A percentile compares a stretch with the other conserved stretches of the same genome.
These are phyloP conservation scores for Pseudogymnoascus sp. DNA, from an alignment of 2,329 filamentous ascomycete genomes.

Conservation along the genomic window DNA sequence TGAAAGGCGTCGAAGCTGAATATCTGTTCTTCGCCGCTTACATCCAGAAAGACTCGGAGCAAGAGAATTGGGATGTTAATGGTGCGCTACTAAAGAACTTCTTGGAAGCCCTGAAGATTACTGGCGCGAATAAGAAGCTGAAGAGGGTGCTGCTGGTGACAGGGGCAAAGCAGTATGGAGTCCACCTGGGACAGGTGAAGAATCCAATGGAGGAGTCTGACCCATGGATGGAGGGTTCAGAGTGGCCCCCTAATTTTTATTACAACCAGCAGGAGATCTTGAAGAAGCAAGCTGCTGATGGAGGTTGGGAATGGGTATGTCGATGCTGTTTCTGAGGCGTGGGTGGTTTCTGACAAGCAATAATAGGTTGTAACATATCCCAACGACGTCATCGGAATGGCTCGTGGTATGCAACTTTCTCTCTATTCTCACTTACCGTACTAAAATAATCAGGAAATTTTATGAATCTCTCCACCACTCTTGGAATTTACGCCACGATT, in stretches of 20 bases:
- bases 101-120: constrained; percentile 36
- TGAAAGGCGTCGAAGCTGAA: constrained; percentile 25
- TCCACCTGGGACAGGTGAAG: constrained; percentile 41
- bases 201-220: constrained; percentile 40
- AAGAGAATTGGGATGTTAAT: constrained; percentile 28
- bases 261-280: constrained; percentile 41
- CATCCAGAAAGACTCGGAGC: constrained; percentile 26
- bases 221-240: constrained; percentile 32
- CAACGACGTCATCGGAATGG: constrained; percentile 37
- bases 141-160: constrained; percentile 42
- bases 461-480: constrained; percentile 23
- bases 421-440: neutral
- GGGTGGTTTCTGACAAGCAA: constrained; percentile 20
- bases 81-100: constrained; percentile 41
- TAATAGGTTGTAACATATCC: constrained; percentile 37
- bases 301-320: neutral
- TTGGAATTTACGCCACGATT: constrained; percentile 22
- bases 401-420: constrained; percentile 20
- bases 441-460: constrained; percentile 22
- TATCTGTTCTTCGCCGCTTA: constrained; percentile 33
- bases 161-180: constrained; percentile 44
- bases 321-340: neutral
- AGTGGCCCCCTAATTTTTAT: constrained; percentile 40
- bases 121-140: constrained; percentile 32
- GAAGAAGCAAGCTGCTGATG: constrained; percentile 12